Percentiles rank a stretch among this genome's conserved stretches.
These are phyloP conservation scores for Musa balbisiana DNA, from an alignment of 202 grass and related monocot species.

Conservation along the genomic window DNA sequence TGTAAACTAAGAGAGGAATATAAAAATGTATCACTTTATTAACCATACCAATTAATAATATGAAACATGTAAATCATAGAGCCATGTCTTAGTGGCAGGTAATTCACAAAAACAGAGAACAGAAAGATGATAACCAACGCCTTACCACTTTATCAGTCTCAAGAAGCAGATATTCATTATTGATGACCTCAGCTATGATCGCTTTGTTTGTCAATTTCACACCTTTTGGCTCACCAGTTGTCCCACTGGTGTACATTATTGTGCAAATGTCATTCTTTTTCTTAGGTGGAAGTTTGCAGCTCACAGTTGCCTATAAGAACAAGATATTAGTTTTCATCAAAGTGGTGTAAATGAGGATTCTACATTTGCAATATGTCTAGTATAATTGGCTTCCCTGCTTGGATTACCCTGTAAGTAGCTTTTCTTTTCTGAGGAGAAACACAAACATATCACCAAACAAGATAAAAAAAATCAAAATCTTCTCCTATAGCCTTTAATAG, in stretches of 20 bases:
- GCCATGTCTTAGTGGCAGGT: too few species aligned
- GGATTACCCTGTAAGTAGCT: too few species aligned
- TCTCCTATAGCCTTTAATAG: too few species aligned
- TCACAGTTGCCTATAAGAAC: conserved; percentile 39
- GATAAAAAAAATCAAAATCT: too few species aligned
- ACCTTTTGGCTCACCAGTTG: conserved; percentile 90
- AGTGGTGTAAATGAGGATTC: too few species aligned
- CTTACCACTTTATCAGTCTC: conserved; percentile 93
- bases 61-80: too few species aligned
- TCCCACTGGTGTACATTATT: conserved; percentile 97
- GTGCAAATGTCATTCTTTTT: conserved; percentile 72
- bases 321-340: neutral
- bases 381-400: too few species aligned
- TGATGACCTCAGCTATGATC: conserved; percentile 61
- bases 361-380: too few species aligned
- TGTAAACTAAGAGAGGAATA: conserved; percentile 37
- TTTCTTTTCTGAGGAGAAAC: too few species aligned
- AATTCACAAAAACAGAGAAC: neutral
- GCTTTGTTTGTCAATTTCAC: conserved; percentile 80
- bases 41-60: neutral
- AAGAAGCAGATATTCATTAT: conserved; percentile 60
- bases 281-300: conserved; percentile 35
- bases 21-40: neutral
- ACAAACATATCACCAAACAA: too few species aligned
- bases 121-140: neutral